Evolutionary conservation across 495 filamentous ascomycete species (phyloP).

Genomic region (Aspergillus sparsus): DNA sequence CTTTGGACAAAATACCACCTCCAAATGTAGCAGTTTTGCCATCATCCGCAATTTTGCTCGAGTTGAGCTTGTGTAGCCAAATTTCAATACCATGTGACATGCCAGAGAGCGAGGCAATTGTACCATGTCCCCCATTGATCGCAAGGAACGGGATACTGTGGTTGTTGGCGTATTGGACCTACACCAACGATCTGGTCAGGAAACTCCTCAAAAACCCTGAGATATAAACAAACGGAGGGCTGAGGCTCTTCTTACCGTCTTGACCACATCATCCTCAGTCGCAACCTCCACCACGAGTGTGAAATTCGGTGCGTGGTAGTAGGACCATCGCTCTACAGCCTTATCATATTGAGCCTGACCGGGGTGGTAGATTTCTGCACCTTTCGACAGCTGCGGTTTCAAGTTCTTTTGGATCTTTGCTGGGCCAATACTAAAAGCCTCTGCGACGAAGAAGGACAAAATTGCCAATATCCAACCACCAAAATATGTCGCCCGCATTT

Average conservation of each 20-base stretch:
- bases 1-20: slow-evolving; percentile 19
- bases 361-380: slow-evolving; percentile 17
- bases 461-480: too few relatives aligned
- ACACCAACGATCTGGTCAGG: background rate
- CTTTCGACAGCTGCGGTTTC: slow-evolving; percentile 4
- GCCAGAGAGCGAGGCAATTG: slow-evolving; percentile 12
- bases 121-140: slow-evolving; percentile 22
- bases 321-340: slow-evolving; percentile 18
- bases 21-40: slow-evolving; percentile 23
- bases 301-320: slow-evolving; percentile 15
- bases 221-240: background rate
- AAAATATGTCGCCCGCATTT: background rate
- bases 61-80: slow-evolving; percentile 23
- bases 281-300: slow-evolving; percentile 23
- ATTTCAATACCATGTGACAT: slow-evolving; percentile 24
- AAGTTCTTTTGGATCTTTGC: slow-evolving; percentile 2
- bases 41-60: slow-evolving; percentile 9
- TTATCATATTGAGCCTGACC: background rate
- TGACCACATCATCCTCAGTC: slow-evolving; percentile 18
- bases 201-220: background rate
- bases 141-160: slow-evolving; percentile 24
- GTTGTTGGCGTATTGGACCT: slow-evolving; percentile 23
- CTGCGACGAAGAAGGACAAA: too few relatives aligned
- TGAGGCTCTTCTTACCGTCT: slow-evolving; percentile 10
- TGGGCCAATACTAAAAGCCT: too few relatives aligned